Evolutionary conservation across 2,329 filamentous ascomycete genomes (phyloP).

Genomic region (Nannizziopsis barbatae): DNA sequence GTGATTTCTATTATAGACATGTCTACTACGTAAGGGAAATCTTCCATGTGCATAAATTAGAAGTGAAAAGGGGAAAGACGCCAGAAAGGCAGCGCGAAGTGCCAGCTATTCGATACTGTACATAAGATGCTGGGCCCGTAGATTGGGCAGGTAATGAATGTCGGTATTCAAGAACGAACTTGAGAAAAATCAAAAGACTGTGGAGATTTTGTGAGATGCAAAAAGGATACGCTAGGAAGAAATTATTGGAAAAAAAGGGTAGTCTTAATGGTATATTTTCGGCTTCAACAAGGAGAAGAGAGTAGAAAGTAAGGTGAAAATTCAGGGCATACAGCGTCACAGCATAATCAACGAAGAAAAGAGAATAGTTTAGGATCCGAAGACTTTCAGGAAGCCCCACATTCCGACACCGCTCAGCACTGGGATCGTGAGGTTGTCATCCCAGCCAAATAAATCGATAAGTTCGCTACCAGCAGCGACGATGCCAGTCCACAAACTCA

Average conservation of each 20-base stretch:
- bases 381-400: constrained; percentile 82
- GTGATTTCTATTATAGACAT: not conserved
- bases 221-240: too few species aligned
- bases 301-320: not conserved
- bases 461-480: constrained; percentile 82
- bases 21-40: not conserved
- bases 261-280: not conserved
- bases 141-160: too few species aligned
- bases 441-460: constrained; percentile 83
- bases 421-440: constrained; percentile 96
- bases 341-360: not conserved
- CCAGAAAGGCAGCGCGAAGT: too few species aligned
- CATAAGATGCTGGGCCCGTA: too few species aligned
- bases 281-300: not conserved
- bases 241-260: too few species aligned
- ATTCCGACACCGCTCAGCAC: constrained; percentile 79
- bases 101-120: too few species aligned
- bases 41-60: not conserved
- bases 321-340: not conserved
- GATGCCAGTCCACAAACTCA: constrained; percentile 81
- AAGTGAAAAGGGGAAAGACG: not conserved
- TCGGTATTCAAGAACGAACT: too few species aligned
- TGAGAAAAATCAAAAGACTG: too few species aligned
- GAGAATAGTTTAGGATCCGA: constrained; percentile 40
- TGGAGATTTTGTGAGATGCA: too few species aligned